Base-by-base conservation (phyloP, 208 protist genomes). In the Leptomonas seymouri region DNA sequence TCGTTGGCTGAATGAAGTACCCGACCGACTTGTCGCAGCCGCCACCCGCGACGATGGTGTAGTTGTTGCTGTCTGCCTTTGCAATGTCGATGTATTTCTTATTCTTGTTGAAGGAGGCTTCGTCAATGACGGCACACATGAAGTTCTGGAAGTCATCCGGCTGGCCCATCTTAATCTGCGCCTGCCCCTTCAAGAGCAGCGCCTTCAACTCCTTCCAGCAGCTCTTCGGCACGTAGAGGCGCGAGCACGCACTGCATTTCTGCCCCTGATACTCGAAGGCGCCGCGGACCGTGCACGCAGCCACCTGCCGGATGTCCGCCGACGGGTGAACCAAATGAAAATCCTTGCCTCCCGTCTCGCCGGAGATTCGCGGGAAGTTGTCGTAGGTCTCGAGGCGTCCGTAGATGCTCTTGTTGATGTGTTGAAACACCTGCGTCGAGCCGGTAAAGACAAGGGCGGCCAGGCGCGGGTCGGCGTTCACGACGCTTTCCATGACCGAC, bases 201-300 rank as follows among this genome's bases (percentile, higher is more conserved):
- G 89, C 82, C 67, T 89, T 92, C 27, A 99, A 31, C 65, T 88
- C 79, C 25, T 71, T 63, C 96, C 95, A 99, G 39, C 85, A 65
- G 59, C 78, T 96, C 72, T 91, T 85, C n/a, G 98, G 97, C n/a
- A 90, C 83, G 74, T 99, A 99, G 42, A 89, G 18, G 25, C 94
- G 87, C 23, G 90, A 97, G 61, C 83, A 91, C 31, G 93, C 93
- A 54, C 84, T 98, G 87, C 98, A 99, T 87, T 99, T 99, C 86
- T 99, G 98, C 27, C 98, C 98, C 74, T 98, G 91, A 73, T 91
- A 99, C 80, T 99, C 98, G 82, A 99, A 99, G 14, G 98, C 86
- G 11, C 80, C 93, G 50, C 98, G 92, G 1, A 99, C 39, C 7
- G 96, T 98, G 34, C 71, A 51, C 44, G 93, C 90, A 0, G 97